phyloP scores from a whole-genome alignment of 2,329 filamentous ascomycete genomes.

The Fusarium ambrosium region DNA sequence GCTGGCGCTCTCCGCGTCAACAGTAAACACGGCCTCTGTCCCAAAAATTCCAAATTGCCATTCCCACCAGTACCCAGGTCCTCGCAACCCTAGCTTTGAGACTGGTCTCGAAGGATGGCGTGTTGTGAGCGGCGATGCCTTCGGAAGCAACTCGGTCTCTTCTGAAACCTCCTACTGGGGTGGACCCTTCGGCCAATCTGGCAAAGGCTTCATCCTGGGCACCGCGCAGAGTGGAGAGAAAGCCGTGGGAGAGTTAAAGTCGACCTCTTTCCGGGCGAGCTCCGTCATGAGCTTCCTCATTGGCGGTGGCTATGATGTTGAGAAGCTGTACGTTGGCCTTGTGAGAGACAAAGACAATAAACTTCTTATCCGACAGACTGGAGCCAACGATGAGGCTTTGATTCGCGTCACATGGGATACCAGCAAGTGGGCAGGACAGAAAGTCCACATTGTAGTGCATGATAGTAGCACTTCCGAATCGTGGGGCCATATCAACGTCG shows the following conservation, averaged over 20 bases:
- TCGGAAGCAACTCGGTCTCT: conserved; percentile 35
- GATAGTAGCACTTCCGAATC: conserved; percentile 40
- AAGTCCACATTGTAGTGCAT: conserved; percentile 39
- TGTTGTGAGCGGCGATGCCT: conserved; percentile 1
- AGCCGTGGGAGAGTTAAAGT: conserved; percentile 46
- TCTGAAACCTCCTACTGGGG: conserved; percentile 44
- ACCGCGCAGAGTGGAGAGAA: conserved; percentile 44
- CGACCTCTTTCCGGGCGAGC: conserved; percentile 47
- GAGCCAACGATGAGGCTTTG: conserved; percentile 48
- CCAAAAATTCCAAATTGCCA: background rate
- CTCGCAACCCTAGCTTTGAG: background rate
- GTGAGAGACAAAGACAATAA: conserved; percentile 43
- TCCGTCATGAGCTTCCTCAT: conserved; percentile 49
- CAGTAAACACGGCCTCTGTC: background rate
- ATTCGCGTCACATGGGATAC: conserved; percentile 51
- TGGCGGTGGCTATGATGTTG: conserved; percentile 49
- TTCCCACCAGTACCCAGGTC: background rate
- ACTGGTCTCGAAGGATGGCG: background rate
- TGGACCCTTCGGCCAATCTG: conserved; percentile 46
- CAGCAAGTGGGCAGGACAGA: conserved; percentile 45
- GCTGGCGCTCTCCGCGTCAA: background rate
- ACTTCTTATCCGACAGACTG: conserved; percentile 48
- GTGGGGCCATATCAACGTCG: conserved; percentile 51
- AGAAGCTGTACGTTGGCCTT: conserved; percentile 48
- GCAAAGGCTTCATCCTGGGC: conserved; percentile 45